phyloP scores from a whole-genome alignment of 495 filamentous ascomycete species.

The Aspergillus indologenus region DNA sequence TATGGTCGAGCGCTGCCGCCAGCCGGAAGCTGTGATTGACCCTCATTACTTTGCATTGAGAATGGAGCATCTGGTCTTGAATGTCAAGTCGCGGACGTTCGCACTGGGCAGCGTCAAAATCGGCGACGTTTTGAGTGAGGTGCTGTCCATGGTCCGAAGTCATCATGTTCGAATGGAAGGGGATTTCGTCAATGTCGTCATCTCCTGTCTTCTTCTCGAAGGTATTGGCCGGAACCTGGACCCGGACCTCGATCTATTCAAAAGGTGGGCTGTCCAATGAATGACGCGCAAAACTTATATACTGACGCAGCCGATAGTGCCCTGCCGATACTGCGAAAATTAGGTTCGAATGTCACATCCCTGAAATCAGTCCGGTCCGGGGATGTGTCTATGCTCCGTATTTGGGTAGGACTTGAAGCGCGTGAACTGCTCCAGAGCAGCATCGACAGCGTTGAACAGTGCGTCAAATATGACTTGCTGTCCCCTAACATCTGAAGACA shows the following conservation, averaged over 20 bases:
- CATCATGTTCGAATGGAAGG: slow-evolving; percentile 96
- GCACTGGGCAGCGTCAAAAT: slow-evolving; percentile 95
- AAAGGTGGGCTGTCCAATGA: slow-evolving; percentile 50
- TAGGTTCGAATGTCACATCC: slow-evolving; percentile 64
- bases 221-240: slow-evolving; percentile 88
- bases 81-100: slow-evolving; percentile 85
- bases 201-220: slow-evolving; percentile 89
- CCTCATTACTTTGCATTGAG: slow-evolving; percentile 86
- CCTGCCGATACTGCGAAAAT: slow-evolving; percentile 83
- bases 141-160: slow-evolving; percentile 83
- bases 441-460: slow-evolving; percentile 80
- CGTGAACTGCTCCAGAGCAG: slow-evolving; percentile 83
- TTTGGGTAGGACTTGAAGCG: slow-evolving; percentile 91
- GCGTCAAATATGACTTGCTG: slow-evolving; percentile 79
- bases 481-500: slow-evolving; percentile 69
- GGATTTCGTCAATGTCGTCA: slow-evolving; percentile 97
- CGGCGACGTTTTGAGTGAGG: slow-evolving; percentile 87
- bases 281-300: background rate
- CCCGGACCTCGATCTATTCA: slow-evolving; percentile 83
- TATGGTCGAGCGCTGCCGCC: slow-evolving; percentile 93
- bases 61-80: slow-evolving; percentile 93
- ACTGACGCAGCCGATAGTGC: slow-evolving; percentile 50
- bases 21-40: slow-evolving; percentile 84
- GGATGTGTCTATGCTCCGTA: slow-evolving; percentile 87
- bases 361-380: slow-evolving; percentile 54